Percentiles rank a stretch among this genome's conserved stretches.
Conservation (phyloP, 768 basidiomycete genomes). For the Russula emetica region DNA sequence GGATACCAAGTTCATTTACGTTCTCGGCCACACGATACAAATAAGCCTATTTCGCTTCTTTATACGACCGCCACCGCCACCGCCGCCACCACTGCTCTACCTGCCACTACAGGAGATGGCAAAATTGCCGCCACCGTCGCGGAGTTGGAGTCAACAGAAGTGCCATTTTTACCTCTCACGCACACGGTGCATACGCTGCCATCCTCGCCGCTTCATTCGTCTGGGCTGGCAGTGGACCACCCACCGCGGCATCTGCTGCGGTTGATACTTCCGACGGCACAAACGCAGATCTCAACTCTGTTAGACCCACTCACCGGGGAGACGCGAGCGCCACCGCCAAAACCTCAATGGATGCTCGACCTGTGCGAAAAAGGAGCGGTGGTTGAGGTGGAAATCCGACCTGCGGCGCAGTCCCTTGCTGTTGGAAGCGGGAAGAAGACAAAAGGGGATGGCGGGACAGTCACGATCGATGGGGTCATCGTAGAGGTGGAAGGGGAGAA, state of each 20-base stretch:
- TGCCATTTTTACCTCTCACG: slow-evolving; percentile 46
- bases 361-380: slow-evolving; percentile 57
- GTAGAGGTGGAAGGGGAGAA: slow-evolving; percentile 63
- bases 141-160: neutral
- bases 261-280: slow-evolving; percentile 76
- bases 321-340: slow-evolving; percentile 51
- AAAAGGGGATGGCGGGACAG: slow-evolving; percentile 34
- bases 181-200: slow-evolving; percentile 73
- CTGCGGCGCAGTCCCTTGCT: slow-evolving; percentile 33
- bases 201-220: slow-evolving; percentile 75
- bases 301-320: slow-evolving; percentile 78
- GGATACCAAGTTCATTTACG: slow-evolving; percentile 59
- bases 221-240: slow-evolving; percentile 50
- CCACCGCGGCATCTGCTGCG: slow-evolving; percentile 71
- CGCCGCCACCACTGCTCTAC: neutral
- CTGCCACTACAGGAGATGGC: neutral
- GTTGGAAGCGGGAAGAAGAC: slow-evolving; percentile 30
- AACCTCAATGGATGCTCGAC: slow-evolving; percentile 69
- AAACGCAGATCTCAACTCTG: slow-evolving; percentile 70
- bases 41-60: slow-evolving; percentile 38
- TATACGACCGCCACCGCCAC: slow-evolving; percentile 5
- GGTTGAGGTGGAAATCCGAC: slow-evolving; percentile 54
- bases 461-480: slow-evolving; percentile 41
- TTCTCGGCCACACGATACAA: slow-evolving; percentile 42
- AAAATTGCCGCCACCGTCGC: neutral